Evolutionary conservation across 2,329 filamentous ascomycete species (phyloP), one percentile per base, ranked within the genome.

Genomic region (Aspergillus sp.): DNA sequence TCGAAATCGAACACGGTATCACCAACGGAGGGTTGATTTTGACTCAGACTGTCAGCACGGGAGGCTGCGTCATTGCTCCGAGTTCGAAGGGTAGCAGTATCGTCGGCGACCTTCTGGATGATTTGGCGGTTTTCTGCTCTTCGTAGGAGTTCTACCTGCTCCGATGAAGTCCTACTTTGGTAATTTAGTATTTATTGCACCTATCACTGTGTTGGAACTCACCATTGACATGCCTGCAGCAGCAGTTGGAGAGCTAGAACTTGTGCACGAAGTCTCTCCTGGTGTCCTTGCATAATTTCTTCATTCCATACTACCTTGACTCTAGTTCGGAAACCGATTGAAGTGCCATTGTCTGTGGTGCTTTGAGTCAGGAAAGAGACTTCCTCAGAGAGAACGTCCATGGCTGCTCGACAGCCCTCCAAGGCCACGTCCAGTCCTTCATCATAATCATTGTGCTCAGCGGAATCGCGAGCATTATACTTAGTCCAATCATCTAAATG

Each of bases 171-270:
- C 39, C 57, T 61, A 46, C 62, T 66, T 43, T 28, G 44, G 33
- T 39, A 19, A 11, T 39, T 32, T 39, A 44, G 40, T 30, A 35
- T 35, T 10, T 12, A 12, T 33, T 42, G 26, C 13, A 29, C 12
- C 3, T 32, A n/a, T 40, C 29, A 19, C 37, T 2, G 26, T 37
- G n/a, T 9, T 5, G 51, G 49, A 19, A 9, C 55, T 52, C 41
- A 69, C 66, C 65, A 68, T 54, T 68, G 63, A 37, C 60, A 65
- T 29, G 63, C 64, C 44, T 68, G 64, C 19, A 69, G 49, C 39
- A 70, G 49, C 19, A 69, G 42, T 35, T 68, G 65, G 12, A 69
- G 50, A 8, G 67, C 66, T 32, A 58, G 50, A 5, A 68, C 60
- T 41, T 69, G 67, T 13, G 61, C 56, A 27, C 61, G 64, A 36